These are phyloP conservation scores for Xylaria telfairii DNA, from an alignment of 495 filamentous ascomycete genomes.

Conservation along the genomic window DNA sequence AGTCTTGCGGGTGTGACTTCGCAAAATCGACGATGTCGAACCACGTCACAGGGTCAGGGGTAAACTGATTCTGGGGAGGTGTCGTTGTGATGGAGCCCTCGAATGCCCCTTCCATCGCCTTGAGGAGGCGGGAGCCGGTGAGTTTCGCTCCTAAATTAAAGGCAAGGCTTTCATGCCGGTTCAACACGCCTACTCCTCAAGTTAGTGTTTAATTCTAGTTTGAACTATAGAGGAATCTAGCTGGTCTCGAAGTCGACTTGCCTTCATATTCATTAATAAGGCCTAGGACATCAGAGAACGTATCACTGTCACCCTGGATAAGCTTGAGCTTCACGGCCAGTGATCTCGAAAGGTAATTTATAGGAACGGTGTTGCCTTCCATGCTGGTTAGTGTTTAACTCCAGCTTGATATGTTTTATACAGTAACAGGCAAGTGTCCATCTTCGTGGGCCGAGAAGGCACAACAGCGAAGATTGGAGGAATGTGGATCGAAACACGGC, in stretches of 20 bases:
- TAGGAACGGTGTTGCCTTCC: slow-evolving; percentile 63
- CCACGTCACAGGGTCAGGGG: slow-evolving; percentile 73
- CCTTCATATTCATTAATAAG: slow-evolving; percentile 79
- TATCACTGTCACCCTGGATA: slow-evolving; percentile 52
- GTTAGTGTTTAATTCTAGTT: slow-evolving; percentile 24
- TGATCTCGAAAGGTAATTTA: slow-evolving; percentile 74
- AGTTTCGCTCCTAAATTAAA: slow-evolving; percentile 84
- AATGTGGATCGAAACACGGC: not conserved
- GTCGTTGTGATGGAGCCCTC: slow-evolving; percentile 77
- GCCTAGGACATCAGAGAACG: slow-evolving; percentile 57
- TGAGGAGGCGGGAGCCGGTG: slow-evolving; percentile 79
- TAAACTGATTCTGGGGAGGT: slow-evolving; percentile 47
- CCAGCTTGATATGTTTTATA: not conserved
- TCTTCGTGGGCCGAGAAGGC: not conserved
- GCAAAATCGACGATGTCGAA: slow-evolving; percentile 86
- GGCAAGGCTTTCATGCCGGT: slow-evolving; percentile 84
- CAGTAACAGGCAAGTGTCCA: slow-evolving; percentile 11
- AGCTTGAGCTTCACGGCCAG: slow-evolving; percentile 47
- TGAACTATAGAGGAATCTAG: not conserved
- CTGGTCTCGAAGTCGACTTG: slow-evolving; percentile 27
- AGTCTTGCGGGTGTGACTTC: slow-evolving; percentile 78
- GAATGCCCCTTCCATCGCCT: slow-evolving; percentile 84
- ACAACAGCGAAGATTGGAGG: not conserved
- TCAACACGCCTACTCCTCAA: slow-evolving; percentile 65
- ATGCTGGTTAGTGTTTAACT: slow-evolving; percentile 29